Evolutionary conservation across 2,329 filamentous ascomycete species (phyloP).

Genomic region (Coniochaeta sp.): DNA sequence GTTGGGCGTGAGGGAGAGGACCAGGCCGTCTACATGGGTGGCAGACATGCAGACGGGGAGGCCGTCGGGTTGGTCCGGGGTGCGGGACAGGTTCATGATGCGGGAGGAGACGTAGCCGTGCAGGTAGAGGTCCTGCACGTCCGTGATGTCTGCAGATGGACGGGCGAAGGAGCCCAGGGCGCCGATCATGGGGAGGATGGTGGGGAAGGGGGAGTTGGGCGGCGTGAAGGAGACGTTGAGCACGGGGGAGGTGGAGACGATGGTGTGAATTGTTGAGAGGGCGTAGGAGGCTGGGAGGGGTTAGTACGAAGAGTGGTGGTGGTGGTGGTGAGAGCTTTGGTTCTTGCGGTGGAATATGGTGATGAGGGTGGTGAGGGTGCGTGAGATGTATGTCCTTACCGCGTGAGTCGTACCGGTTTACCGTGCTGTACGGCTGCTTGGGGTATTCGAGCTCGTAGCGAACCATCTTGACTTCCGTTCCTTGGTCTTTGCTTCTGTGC

Average conservation of each 20-base stretch:
- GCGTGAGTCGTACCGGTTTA: conserved; percentile 59
- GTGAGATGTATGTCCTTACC: conserved; percentile 33
- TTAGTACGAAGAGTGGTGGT: conserved; percentile 1
- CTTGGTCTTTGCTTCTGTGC: not conserved
- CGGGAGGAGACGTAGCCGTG: conserved; percentile 80
- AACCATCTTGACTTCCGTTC: conserved; percentile 28
- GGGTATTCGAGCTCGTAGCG: conserved; percentile 49
- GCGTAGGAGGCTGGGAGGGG: conserved; percentile 57
- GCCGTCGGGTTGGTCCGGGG: conserved; percentile 26
- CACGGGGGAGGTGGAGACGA: conserved; percentile 68
- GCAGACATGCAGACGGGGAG: conserved; percentile 68
- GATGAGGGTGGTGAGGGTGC: not conserved
- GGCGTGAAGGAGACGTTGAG: conserved; percentile 73
- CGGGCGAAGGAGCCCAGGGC: conserved; percentile 66
- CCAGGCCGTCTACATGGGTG: conserved; percentile 70
- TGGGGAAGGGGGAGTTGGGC: conserved; percentile 61
- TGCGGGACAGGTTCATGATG: conserved; percentile 62
- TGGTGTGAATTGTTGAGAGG: conserved; percentile 62
- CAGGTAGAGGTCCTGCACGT: conserved; percentile 69
- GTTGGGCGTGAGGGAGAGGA: conserved; percentile 73
- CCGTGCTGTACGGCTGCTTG: conserved; percentile 54
- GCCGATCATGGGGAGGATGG: conserved; percentile 78
- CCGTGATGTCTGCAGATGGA: conserved; percentile 51
- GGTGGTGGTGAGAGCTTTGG: conserved; percentile 1
- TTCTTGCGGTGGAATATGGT: not conserved